These are phyloP conservation scores for Morella rubra DNA, from an alignment of 306 rosid genomes.

Conservation along the genomic window DNA sequence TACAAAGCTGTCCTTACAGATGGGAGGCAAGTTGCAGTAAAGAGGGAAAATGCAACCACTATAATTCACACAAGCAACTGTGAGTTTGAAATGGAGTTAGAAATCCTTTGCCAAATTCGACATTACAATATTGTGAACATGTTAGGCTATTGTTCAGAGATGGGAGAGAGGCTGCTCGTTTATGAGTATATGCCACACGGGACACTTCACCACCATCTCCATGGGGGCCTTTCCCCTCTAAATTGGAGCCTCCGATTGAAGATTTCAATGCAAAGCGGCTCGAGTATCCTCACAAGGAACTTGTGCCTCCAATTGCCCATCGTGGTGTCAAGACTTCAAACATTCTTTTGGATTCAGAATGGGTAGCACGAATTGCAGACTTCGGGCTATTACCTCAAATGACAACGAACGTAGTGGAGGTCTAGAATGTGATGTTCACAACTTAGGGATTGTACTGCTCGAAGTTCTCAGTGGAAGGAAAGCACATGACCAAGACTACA, in stretches of 20 bases:
- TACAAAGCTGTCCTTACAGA: no score
- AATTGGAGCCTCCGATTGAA: constrained; percentile 70
- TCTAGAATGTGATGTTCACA: constrained; percentile 58
- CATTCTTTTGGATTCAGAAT: constrained; percentile 78
- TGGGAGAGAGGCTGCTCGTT: no score
- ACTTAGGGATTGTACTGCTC: constrained; percentile 69
- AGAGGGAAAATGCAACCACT: no score
- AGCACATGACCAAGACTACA: constrained; percentile 64
- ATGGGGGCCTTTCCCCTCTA: constrained; percentile 87
- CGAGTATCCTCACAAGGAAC: constrained; percentile 79
- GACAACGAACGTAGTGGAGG: constrained; percentile 53
- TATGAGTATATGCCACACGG: constrained; percentile 98
- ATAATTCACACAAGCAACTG: no score
- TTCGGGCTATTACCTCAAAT: constrained; percentile 62
- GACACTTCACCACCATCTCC: constrained; percentile 84
- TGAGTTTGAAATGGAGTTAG: no score
- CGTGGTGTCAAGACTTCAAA: constrained; percentile 71
- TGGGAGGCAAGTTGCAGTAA: no score
- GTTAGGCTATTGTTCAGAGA: no score
- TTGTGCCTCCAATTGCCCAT: constrained; percentile 69
- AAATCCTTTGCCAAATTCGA: no score
- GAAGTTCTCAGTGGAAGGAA: constrained; percentile 93
- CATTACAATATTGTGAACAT: no score
- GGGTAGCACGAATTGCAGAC: constrained; percentile 81
- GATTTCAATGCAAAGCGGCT: constrained; percentile 75